Evolutionary conservation across 176 grass and related monocot species (phyloP), one percentile per base, ranked within the genome.

Genomic region (Oryza coarctata): DNA sequence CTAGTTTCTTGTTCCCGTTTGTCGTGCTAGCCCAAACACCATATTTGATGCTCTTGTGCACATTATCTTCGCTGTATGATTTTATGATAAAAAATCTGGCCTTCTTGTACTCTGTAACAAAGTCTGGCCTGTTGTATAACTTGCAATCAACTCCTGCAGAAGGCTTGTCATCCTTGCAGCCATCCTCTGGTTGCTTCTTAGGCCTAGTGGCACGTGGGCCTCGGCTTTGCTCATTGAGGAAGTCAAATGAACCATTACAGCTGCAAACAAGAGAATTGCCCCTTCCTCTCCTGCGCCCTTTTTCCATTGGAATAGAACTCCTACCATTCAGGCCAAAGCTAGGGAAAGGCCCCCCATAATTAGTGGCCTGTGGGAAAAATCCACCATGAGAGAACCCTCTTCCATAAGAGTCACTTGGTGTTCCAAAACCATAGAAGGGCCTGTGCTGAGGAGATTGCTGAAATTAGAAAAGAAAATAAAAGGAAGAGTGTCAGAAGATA

Each of bases 1-100:
- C 93, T 43, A 98, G 79, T 86, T 98, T 98, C 80, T 91, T 91
- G 81, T 98, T 98, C 52, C 96, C 96, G 75, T 95, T 98, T 32
- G 93, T 82, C 34, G 96, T 98, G 87, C 96, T 98, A 77, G 96
- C 96, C 96, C 93, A 98, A 88, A 98, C 93, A 86, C 86, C 83
- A 86, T 98, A 98, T 82, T 98, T 98, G 36, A 98, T 91, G 80
- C 93, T 95, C 85, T 98, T 98, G 71, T 98, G 96, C 71, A 98
- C 93, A 90, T 98, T 98, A 79, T 98, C 96, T 82, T 98, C 96
- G 18, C 90, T 98, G 68, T 95, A 98, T 34, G 96, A 98, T 78
- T 98, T 98, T 89, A 98, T 98, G 70, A 98, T 90, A 70, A 93
- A 98, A 86, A 98, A 95, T 76, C 84, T 95, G 33, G 93, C 93